Base-by-base conservation (phyloP, 1,139 yeast species). In the Yamadazyma aaseri region DNA sequence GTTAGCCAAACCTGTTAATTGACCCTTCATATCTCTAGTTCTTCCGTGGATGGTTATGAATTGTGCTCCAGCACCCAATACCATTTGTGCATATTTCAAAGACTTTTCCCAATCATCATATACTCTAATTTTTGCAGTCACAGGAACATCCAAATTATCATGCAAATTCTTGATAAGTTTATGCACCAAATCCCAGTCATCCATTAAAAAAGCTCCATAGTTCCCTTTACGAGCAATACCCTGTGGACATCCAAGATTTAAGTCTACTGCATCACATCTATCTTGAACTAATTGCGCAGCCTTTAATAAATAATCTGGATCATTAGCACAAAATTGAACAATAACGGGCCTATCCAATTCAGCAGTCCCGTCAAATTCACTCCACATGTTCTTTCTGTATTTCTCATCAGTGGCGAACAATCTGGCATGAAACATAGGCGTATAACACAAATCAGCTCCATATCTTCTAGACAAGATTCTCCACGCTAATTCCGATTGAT, bases 11-110 rank as follows among this genome's bases (percentile, higher is more conserved):
- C 98, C 98, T 0, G 98, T 90, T 40, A 78, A 74, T 56, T 90
- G 97, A 4, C 98, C 98, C 59, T 92, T 92, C 95, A 90, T 94
- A 42, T 90, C 98, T 45, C 98, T 72, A 1, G 97, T 85, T 50
- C 99, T 74, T 3, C 97, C 97, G 58, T 94, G 99, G 5, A 94
- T 85, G 2, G 97, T 89, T 28, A 94, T 65, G 53, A 92, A 86
- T 60, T 89, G 97, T 0, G 98, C 98, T 6, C 98, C 98, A 0
- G 98, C 96, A 43, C 73, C 73, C 21, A 92, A 65, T n/a, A 94
- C 90, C 87, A 86, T 81, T 55, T 76, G 79, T 8, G 98, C 98
- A 55, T 94, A 94, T 29, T 74, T 81, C 35, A 94, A 67, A 1
- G 95, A 80, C 65, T 87, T 89, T 41, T 85, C 85, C 69, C 80